Percentiles rank a stretch among this genome's conserved stretches.
These are phyloP conservation scores for Coprinopsis sp. DNA, from an alignment of 768 basidiomycete genomes.

Conservation along the genomic window DNA sequence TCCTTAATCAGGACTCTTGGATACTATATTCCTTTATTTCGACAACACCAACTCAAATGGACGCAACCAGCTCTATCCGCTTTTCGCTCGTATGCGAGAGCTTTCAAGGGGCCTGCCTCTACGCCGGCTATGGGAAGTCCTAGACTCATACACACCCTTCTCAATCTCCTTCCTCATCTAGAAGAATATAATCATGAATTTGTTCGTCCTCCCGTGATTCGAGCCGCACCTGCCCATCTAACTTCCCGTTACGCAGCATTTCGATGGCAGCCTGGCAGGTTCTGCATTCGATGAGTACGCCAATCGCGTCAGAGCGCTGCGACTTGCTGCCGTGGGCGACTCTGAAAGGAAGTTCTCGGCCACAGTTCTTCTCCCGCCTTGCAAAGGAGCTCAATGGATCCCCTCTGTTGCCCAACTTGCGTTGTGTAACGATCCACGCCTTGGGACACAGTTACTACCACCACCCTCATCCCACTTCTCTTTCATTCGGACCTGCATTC, in stretches of 20 bases:
- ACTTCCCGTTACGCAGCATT: neutral
- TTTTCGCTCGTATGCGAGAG: neutral
- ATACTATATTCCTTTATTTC: too few relatives aligned
- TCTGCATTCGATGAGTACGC: constrained; percentile 2
- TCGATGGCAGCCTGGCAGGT: too few relatives aligned
- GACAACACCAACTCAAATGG: neutral
- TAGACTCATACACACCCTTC: neutral
- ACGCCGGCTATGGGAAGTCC: neutral
- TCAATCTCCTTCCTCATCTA: neutral
- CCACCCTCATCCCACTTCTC: neutral
- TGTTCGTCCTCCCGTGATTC: neutral
- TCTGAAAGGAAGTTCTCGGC: neutral
- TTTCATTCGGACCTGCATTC: neutral
- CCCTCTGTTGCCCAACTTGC: neutral
- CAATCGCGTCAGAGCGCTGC: neutral
- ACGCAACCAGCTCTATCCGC: neutral
- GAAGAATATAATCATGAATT: neutral
- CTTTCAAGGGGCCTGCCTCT: constrained; percentile 2
- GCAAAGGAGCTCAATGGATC: neutral
- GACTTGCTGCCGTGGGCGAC: neutral
- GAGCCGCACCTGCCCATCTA: neutral
- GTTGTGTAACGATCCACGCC: neutral
- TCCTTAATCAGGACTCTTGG: too few relatives aligned
- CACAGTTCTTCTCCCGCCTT: neutral
- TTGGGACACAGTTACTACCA: neutral